Percentiles rank a stretch among this genome's conserved stretches.
These are phyloP conservation scores for Oryza glumipatula DNA, from an alignment of 176 grass and related monocot genomes.

Conservation along the genomic window DNA sequence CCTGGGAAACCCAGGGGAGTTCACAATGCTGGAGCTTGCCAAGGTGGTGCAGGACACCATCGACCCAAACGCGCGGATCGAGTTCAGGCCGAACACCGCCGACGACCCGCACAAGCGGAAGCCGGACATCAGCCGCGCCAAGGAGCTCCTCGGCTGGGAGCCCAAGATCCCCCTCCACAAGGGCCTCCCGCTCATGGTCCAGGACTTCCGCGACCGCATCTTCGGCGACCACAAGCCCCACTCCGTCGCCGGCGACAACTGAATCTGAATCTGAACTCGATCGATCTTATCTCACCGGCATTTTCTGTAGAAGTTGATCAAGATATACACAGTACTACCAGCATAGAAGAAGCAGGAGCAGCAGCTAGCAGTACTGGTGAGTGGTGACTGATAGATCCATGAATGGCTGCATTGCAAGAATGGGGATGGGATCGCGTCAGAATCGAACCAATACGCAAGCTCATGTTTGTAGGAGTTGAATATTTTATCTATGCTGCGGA, in stretches of 20 bases:
- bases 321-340: background rate
- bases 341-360: background rate
- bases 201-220: slow-evolving; percentile 76
- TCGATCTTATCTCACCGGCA: no score
- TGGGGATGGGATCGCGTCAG: background rate
- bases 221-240: slow-evolving; percentile 58
- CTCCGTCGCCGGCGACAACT: slow-evolving; percentile 30
- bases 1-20: slow-evolving; percentile 86
- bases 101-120: slow-evolving; percentile 97
- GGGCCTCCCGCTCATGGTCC: slow-evolving; percentile 80
- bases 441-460: background rate
- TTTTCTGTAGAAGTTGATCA: background rate
- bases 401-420: no score
- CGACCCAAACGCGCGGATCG: slow-evolving; percentile 68
- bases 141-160: slow-evolving; percentile 80
- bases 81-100: slow-evolving; percentile 76
- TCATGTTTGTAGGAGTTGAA: background rate
- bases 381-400: background rate
- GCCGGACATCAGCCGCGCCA: slow-evolving; percentile 79
- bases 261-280: slow-evolving; percentile 6
- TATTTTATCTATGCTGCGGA: background rate
- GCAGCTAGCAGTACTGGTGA: background rate
- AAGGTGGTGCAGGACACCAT: slow-evolving; percentile 94
- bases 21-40: slow-evolving; percentile 92
- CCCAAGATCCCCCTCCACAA: slow-evolving; percentile 66